Conservation (phyloP, 306 rosid genomes). For the Fragaria nilgerrensis region DNA sequence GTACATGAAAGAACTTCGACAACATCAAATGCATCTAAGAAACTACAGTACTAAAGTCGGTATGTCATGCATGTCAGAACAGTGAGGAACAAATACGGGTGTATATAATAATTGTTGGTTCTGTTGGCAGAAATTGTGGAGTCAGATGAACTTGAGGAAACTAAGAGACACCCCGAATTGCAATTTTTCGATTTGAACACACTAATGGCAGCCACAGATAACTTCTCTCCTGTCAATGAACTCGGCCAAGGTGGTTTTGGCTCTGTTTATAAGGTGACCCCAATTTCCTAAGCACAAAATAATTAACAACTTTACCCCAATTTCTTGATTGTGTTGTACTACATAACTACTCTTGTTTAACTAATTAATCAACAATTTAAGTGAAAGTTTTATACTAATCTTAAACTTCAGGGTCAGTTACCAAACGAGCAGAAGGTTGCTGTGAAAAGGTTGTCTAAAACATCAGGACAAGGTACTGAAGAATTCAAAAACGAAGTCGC, state of each 20-base stretch:
- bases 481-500: constrained; percentile 56
- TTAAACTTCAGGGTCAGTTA: constrained; percentile 19
- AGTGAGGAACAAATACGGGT: neutral
- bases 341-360: neutral
- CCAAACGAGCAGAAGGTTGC: constrained; percentile 14
- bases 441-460: constrained; percentile 48
- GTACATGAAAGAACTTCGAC: neutral
- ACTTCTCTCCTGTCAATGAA: constrained; percentile 7
- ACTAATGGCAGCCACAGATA: constrained; percentile 10
- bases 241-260: constrained; percentile 27
- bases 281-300: too few relatives aligned
- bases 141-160: constrained; percentile 11
- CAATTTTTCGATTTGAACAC: constrained; percentile 7
- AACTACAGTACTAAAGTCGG: neutral
- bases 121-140: neutral
- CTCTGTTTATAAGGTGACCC: constrained; percentile 13
- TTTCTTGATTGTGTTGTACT: too few relatives aligned
- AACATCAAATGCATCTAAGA: neutral
- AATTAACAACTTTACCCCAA: too few relatives aligned
- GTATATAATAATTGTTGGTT: neutral
- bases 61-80: neutral
- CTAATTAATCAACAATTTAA: neutral
- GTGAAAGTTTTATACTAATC: neutral
- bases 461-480: constrained; percentile 51
- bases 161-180: constrained; percentile 3